Base-by-base conservation (phyloP, 2,329 filamentous ascomycete genomes). In the Colletotrichum sublineola region DNA sequence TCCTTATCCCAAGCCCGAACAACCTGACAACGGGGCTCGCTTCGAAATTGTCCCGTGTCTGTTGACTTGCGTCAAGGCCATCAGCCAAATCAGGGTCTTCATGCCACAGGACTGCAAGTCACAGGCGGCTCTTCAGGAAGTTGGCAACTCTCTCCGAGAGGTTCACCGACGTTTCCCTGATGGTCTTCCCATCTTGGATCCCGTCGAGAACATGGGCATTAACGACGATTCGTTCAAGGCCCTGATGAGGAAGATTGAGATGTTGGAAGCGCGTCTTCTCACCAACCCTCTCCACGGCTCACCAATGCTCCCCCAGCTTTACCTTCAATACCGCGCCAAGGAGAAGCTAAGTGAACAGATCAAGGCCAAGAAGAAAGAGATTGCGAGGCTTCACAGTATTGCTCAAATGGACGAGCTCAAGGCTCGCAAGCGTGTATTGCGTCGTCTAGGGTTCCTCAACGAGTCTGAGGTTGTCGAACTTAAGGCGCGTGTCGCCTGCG, bases 391-490 rank as follows among this genome's bases (percentile, higher is more conserved):
- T 0, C 90, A 97, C 80, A 95, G 93, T 73, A 93, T 98, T 71
- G 92, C 96, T 71, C 96, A 99, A 81, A 88, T 98, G 74, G 96
- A 99, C 77, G 96, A 99, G 82, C 89, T 99, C 73, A 98, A 98
- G 85, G 95, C 94, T 75, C 92, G 96, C 74, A 99, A 98, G 86
- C 93, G 96, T 76, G 96, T 99, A 5, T 88, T 99, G 40, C 94
- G 97, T 58, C 94, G 96, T 66, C 89, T 99, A 14, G 94, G 94
- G 5, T 99, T 99, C 83, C 97, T 98, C 83, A 97, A 97, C 80
- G 96, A 98, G 73, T 89, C 91, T 64, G 96, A 98, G 80, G 95
- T 99, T 1, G 95, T 99, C 11, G 93, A 98, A 84, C 89, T 98
- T 78, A 99, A 99, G 84, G 96, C 96, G 14, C 94, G 97, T 68